phyloP scores from a whole-genome alignment of 345 rosid species.

The Pistacia integerrima region DNA sequence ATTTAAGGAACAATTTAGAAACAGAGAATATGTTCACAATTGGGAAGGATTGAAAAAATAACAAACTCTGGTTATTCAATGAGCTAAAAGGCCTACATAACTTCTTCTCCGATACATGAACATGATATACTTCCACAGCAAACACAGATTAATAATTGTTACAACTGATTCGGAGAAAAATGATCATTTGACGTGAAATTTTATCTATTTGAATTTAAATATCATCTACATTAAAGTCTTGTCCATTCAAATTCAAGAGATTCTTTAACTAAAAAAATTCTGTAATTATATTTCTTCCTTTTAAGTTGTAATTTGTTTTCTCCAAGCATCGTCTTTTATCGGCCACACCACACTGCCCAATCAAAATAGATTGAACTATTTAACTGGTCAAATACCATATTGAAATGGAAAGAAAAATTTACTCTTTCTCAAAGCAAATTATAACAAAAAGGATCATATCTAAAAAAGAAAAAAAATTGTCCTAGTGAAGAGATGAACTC shows the following conservation, averaged over 20 bases:
- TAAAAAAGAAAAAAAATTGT: slow-evolving; percentile 3
- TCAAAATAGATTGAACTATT: background rate
- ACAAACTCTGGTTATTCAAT: background rate
- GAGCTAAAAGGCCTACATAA: background rate
- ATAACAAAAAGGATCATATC: background rate
- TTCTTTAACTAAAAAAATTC: too few relatives aligned
- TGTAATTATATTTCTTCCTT: background rate
- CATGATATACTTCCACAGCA: background rate
- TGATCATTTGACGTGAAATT: background rate
- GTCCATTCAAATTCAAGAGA: background rate
- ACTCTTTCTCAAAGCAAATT: background rate
- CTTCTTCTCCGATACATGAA: background rate
- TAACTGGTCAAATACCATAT: background rate
- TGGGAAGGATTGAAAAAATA: background rate
- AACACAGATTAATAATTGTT: background rate
- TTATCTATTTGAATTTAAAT: background rate
- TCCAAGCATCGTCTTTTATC: background rate
- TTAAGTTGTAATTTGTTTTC: background rate
- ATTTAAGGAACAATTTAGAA: background rate
- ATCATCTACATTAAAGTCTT: background rate
- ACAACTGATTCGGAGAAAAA: background rate
- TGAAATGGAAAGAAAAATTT: background rate
- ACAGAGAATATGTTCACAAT: too few relatives aligned
- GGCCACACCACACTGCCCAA: background rate
- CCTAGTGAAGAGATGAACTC: slow-evolving; percentile 23